Conservation (phyloP, 2,329 filamentous ascomycete species). For the Fusarium verticillioides region DNA sequence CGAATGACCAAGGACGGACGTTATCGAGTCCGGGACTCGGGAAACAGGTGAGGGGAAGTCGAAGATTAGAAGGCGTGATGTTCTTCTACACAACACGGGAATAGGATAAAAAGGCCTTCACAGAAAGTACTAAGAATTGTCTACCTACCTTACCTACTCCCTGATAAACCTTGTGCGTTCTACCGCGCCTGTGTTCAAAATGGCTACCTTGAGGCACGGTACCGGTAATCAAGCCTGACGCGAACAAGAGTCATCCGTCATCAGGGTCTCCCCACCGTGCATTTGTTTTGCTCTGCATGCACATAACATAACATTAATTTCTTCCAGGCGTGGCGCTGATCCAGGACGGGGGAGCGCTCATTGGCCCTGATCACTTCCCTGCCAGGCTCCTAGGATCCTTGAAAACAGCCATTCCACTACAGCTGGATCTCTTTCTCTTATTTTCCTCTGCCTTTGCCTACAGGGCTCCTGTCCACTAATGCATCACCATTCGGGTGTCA, state of each 20-base stretch:
- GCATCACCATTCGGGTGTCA: conserved; percentile 43
- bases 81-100: neutral
- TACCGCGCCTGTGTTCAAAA: neutral
- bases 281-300: conserved; percentile 8
- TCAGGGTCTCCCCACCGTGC: conserved; percentile 22
- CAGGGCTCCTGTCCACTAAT: conserved; percentile 48
- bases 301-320: conserved; percentile 4
- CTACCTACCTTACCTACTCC: neutral
- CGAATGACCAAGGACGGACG: neutral
- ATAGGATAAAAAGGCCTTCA: neutral
- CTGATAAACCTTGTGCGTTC: neutral
- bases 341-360: conserved; percentile 42
- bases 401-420: conserved; percentile 16
- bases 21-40: neutral
- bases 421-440: conserved; percentile 37
- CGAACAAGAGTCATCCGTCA: conserved; percentile 31
- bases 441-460: conserved; percentile 43
- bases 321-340: conserved; percentile 43
- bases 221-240: neutral
- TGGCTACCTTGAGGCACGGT: neutral
- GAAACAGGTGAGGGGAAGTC: neutral
- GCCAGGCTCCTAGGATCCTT: conserved; percentile 41
- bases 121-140: neutral
- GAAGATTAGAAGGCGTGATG: neutral
- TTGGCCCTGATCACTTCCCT: conserved; percentile 46